Evolutionary conservation across 345 rosid species (phyloP).

Genomic region (Luvunga scandens): DNA sequence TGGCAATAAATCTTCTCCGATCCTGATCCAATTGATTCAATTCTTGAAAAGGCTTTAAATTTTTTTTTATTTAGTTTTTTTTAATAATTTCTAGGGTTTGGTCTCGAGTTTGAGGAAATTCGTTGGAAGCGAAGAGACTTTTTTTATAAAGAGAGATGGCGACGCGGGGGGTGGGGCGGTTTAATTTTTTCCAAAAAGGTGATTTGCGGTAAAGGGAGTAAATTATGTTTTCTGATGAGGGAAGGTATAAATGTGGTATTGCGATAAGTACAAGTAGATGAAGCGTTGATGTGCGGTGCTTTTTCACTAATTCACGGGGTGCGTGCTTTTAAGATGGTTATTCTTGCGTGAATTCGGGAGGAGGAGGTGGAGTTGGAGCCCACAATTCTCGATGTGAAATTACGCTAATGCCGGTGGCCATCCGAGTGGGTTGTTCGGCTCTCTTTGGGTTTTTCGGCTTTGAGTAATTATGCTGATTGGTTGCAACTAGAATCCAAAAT

Average conservation of each 20-base stretch:
- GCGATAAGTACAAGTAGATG: neutral
- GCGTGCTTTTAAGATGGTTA: neutral
- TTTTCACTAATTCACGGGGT: neutral
- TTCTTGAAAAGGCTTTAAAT: neutral
- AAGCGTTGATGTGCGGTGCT: neutral
- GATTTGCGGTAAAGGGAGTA: neutral
- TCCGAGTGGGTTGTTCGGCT: neutral
- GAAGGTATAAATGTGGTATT: neutral
- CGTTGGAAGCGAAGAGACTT: too few relatives aligned
- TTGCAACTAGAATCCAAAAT: neutral
- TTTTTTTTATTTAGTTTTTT: neutral
- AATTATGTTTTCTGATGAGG: neutral
- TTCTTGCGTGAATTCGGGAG: neutral
- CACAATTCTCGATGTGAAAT: neutral
- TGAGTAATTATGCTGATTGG: neutral
- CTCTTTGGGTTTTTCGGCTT: neutral
- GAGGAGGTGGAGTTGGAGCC: neutral
- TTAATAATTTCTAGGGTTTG: conserved; percentile 20
- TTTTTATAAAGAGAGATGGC: neutral
- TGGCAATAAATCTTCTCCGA: neutral
- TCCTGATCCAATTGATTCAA: neutral
- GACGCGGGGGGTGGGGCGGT: neutral
- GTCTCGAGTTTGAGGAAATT: neutral
- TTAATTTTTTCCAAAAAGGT: neutral
- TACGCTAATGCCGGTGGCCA: neutral